A percentile compares a stretch with the other conserved stretches of the same genome.
Evolutionary conservation across 345 rosid species (phyloP).

Genomic region (Hibiscus syriacus): DNA sequence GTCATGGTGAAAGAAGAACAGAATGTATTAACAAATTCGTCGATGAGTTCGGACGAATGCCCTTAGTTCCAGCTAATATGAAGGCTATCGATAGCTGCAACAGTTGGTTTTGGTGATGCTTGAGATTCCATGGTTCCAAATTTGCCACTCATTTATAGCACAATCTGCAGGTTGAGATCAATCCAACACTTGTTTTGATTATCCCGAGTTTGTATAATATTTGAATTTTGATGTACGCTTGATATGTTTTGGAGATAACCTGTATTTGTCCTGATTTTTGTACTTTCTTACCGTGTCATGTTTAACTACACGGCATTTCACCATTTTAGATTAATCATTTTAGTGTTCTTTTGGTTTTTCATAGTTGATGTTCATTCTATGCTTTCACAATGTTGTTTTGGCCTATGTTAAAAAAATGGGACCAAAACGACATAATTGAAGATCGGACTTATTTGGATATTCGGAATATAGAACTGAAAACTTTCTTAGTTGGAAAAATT

Average conservation of each 20-base stretch:
- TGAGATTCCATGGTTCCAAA: conserved; percentile 23
- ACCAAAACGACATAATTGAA: no score
- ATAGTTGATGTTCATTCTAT: no score
- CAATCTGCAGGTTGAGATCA: conserved; percentile 15
- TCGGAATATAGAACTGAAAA: no score
- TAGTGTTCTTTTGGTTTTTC: no score
- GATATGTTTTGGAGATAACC: not conserved
- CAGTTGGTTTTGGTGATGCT: conserved; percentile 89
- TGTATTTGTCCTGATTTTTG: not conserved
- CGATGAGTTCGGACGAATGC: conserved; percentile 75
- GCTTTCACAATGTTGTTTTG: no score
- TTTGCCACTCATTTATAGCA: conserved; percentile 12
- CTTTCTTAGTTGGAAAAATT: no score
- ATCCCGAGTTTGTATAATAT: conserved; percentile 17
- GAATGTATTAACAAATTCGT: conserved; percentile 71
- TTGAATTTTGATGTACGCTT: not conserved
- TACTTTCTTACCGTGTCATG: not conserved
- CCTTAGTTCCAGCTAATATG: conserved; percentile 57
- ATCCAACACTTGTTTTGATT: conserved; percentile 11
- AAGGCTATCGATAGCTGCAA: conserved; percentile 71
- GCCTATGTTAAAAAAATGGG: no score
- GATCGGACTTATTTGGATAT: no score
- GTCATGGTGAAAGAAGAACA: conserved; percentile 71
- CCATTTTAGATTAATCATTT: no score
- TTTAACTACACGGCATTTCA: no score